Evolutionary conservation across 2,329 filamentous ascomycete genomes (phyloP), one percentile per base, ranked within the genome.

Genomic region (Fonsecaea erecta): DNA sequence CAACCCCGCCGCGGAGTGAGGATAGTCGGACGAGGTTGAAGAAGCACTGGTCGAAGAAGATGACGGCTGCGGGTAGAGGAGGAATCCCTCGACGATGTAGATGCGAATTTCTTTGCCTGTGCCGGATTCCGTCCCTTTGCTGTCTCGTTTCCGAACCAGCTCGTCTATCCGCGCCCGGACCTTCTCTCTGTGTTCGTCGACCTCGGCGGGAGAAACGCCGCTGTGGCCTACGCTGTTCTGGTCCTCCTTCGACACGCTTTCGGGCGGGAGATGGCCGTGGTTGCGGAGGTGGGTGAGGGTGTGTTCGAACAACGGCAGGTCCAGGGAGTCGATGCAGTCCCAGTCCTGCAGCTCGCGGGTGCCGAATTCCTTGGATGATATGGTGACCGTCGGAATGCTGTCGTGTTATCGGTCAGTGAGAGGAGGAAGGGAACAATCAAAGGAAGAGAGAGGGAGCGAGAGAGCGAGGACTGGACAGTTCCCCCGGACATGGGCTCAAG

Each of bases 81-180:
- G 82, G 75, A 98, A 97, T 0, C 94, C 94, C 73, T 98, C 94
- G 1, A 97, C 83, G 63, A 98, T 82, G 66, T 88, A 93, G 28
- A 95, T 79, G 0, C 80, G 80, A 0, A 82, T 53, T 12, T 64
- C 63, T 46, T 51, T 52, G 28, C 18, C 18, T 34, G n/a, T 14
- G 34, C 32, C 2, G 9, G 32, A 34, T 46, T 28, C 18, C 14
- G 16, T 16, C 35, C 18, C 48, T 40, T n/a, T 24, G 53, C 53
- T 6, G 4, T 24, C 43, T 21, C 43, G 43, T 48, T 18, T 4
- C 14, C 21, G 5, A 71, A 77, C 28, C 24, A 67, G 40, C 9
- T 46, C 26, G 5, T 65, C 55, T 21, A 81, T 63, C 68, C 68
- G 71, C 12, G 24, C 46, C 35, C 58, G 16, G 6, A 69, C 30